Base-by-base conservation (phyloP, 2,329 filamentous ascomycete genomes). In the Aquanectria penicillioides region DNA sequence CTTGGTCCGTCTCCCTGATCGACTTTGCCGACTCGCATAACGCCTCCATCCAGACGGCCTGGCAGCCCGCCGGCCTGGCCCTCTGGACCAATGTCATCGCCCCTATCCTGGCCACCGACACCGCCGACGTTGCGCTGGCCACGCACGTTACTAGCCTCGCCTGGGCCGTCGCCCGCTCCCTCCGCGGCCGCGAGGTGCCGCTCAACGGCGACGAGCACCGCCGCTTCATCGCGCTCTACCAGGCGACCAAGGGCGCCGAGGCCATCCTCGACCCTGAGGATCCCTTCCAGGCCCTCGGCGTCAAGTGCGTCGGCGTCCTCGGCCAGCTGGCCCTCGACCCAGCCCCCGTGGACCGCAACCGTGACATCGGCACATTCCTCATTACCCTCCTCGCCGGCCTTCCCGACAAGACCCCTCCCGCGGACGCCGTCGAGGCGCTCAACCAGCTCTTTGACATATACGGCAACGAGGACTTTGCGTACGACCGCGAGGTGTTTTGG, bases 371-470 rank as follows among this genome's bases (percentile, higher is more conserved):
- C 43, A 78, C 84, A 13, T 90, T 90, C 71, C 77, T 91, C 44
- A 62, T 90, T 50, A 85, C 81, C 2, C 72, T 87, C 5, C 74
- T 89, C 26, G 76, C 80, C 26, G 73, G 74, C 9, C 75, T 85
- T 15, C 84, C 86, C 5, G 76, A 81, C 38, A 41, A 53, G 26
- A 83, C 82, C 1, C 78, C 85, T 2, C 74, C 81, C 2, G 87
- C 86, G 2, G 85, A 89, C 40, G 79, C 80, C 5, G 81, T 90
- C 26, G 88, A 90, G 74, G 85, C 86, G 13, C 75, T 90, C 37
- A 86, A 90, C 73, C 86, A 89, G 72, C 62, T 91, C 15, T 89
- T 89, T 64, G 88, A 90, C 65, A 81, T 91, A 7, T 91, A 90
- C 73, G 84, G 81, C 22, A 85, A 90, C 69, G 86, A 87, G 71